Conservation (phyloP, 331 rosid species). For the Malus hybrid region DNA sequence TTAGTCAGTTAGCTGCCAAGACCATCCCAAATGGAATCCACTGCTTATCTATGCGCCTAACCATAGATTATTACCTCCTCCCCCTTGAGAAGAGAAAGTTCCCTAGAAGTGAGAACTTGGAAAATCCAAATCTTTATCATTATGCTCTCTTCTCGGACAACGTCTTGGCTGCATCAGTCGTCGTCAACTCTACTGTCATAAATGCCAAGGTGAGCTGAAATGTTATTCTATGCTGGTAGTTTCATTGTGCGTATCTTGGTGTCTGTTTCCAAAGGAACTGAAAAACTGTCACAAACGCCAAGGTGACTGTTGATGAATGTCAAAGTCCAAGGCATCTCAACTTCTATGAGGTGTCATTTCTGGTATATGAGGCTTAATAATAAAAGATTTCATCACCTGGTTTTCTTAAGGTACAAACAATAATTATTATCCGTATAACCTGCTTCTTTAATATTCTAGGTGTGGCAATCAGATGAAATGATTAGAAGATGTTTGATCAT, state of each 20-base stretch:
- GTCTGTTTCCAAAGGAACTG: neutral
- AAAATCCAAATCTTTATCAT: conserved; percentile 70
- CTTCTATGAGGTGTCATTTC: neutral
- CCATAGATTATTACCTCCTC: conserved; percentile 85
- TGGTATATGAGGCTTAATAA: neutral
- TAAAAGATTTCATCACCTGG: neutral
- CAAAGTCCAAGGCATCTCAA: neutral
- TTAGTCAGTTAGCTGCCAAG: conserved; percentile 94
- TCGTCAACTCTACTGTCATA: conserved; percentile 75
- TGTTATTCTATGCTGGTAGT: neutral
- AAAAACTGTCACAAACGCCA: conserved; percentile 36
- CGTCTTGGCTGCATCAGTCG: conserved; percentile 96
- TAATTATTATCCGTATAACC: neutral
- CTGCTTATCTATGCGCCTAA: conserved; percentile 90
- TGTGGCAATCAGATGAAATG: neutral
- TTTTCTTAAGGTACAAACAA: neutral
- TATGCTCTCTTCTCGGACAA: conserved; percentile 95
- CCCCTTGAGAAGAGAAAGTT: conserved; percentile 70
- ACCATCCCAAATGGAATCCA: conserved; percentile 89
- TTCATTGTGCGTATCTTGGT: neutral
- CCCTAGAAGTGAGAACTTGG: conserved; percentile 79
- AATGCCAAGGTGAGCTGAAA: conserved; percentile 68
- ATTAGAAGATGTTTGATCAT: neutral
- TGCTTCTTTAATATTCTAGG: neutral
- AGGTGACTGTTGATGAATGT: conserved; percentile 32